These are phyloP conservation scores for Candida anglica DNA, from an alignment of 805 yeast species.

Conservation along the genomic window DNA sequence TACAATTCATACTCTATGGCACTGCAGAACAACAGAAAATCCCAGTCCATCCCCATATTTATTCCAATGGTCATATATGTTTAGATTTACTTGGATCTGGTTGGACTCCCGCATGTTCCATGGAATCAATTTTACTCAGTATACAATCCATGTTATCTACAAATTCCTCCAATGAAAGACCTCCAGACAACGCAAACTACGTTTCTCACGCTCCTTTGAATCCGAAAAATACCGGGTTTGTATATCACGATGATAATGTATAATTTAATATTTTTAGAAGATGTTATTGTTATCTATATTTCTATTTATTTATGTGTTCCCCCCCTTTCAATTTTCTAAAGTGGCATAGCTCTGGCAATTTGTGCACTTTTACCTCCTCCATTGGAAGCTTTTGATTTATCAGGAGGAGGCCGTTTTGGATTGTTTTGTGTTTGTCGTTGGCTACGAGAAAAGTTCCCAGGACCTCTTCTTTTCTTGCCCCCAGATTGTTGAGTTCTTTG, in stretches of 20 bases:
- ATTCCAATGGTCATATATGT: conserved; percentile 78
- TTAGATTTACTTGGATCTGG: conserved; percentile 59
- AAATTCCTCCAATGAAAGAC: conserved; percentile 46
- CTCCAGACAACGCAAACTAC: conserved; percentile 53
- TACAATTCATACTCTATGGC: conserved; percentile 37
- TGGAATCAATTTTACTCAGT: conserved; percentile 48
- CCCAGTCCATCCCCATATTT: conserved; percentile 73
- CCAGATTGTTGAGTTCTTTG: background rate
- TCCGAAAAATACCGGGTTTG: conserved; percentile 49
- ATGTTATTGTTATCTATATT: too few relatives aligned
- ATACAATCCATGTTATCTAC: conserved; percentile 61
- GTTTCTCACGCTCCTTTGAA: conserved; percentile 51
- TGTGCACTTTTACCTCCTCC: too few relatives aligned
- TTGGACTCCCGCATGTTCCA: conserved; percentile 63
- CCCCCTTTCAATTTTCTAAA: too few relatives aligned
- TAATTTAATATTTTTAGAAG: too few relatives aligned
- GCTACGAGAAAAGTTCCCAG: too few relatives aligned
- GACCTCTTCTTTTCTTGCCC: background rate
- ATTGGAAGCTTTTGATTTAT: too few relatives aligned
- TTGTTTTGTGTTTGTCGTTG: background rate
- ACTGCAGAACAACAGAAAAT: conserved; percentile 17
- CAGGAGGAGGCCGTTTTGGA: too few relatives aligned
- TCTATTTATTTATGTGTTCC: too few relatives aligned
- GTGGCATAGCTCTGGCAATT: too few relatives aligned
- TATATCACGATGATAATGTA: conserved; percentile 58